Evolutionary conservation across 2,329 filamentous ascomycete species (phyloP).

Genomic region (Ciborinia camelliae): DNA sequence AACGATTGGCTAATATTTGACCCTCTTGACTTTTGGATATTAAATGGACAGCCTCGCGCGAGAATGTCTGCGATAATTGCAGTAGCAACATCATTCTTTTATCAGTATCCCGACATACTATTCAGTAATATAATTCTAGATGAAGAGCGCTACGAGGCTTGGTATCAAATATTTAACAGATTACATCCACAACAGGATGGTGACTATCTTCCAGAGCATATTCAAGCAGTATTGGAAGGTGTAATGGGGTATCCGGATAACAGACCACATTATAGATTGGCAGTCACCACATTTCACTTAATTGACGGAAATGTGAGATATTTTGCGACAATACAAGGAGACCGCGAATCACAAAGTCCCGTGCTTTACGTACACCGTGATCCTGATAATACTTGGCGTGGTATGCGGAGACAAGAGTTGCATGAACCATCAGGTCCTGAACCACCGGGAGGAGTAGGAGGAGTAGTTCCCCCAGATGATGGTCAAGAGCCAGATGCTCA

Average conservation of each 20-base stretch:
- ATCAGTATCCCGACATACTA: background rate
- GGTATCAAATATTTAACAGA: background rate
- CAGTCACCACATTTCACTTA: background rate
- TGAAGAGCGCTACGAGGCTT: background rate
- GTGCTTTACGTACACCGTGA: background rate
- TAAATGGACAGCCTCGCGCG: too few relatives aligned
- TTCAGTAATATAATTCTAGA: too few relatives aligned
- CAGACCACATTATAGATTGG: background rate
- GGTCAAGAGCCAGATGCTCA: too few relatives aligned
- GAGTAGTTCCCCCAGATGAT: background rate
- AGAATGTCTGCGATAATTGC: background rate
- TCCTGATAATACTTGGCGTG: background rate
- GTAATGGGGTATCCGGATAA: background rate
- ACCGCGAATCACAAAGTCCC: background rate
- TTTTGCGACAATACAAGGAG: background rate
- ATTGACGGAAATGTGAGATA: background rate
- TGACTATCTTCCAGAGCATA: background rate
- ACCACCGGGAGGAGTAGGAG: too few relatives aligned
- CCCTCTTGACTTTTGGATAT: background rate
- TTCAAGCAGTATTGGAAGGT: background rate
- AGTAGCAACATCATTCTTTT: constrained; percentile 1
- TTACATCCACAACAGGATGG: background rate
- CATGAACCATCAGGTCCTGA: background rate
- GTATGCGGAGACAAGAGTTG: background rate
- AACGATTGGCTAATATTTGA: background rate